phyloP scores from a whole-genome alignment of 305 asterid species.

The Fraxinus floribunda region DNA sequence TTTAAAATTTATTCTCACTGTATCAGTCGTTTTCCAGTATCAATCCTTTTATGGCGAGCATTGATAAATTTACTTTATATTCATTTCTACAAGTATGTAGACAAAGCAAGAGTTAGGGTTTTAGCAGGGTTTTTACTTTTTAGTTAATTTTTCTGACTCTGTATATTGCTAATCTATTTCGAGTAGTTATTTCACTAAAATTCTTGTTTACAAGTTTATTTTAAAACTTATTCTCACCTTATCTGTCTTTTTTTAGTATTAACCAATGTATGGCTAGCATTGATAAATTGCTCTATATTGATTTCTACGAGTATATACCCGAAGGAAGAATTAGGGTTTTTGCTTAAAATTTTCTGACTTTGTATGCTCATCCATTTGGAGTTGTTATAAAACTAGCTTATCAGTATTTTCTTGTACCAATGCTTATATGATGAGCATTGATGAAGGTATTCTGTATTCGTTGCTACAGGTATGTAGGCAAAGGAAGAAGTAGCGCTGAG shows the following conservation, averaged over 20 bases:
- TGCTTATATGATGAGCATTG: neutral
- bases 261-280: neutral
- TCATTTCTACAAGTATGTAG: conserved; percentile 36
- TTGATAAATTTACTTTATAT: conserved; percentile 10
- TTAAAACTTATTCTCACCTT: neutral
- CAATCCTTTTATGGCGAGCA: neutral
- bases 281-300: conserved; percentile 5
- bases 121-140: neutral
- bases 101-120: conserved; percentile 18
- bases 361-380: neutral
- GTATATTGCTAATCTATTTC: neutral
- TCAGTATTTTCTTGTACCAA: neutral
- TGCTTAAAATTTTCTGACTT: neutral
- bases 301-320: conserved; percentile 38
- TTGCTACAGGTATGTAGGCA: conserved; percentile 40
- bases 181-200: neutral
- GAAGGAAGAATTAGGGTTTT: conserved; percentile 14
- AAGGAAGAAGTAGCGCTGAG: conserved; percentile 20
- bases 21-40: neutral
- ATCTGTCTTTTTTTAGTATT: neutral
- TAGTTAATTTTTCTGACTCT: neutral
- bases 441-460: conserved; percentile 11
- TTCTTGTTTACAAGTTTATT: neutral
- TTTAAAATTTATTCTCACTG: neutral
- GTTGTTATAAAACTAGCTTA: neutral